Evolutionary conservation across 352 stramenopile species (phyloP), one percentile per base, ranked within the genome.

Genomic region (Pythium angustatum): DNA sequence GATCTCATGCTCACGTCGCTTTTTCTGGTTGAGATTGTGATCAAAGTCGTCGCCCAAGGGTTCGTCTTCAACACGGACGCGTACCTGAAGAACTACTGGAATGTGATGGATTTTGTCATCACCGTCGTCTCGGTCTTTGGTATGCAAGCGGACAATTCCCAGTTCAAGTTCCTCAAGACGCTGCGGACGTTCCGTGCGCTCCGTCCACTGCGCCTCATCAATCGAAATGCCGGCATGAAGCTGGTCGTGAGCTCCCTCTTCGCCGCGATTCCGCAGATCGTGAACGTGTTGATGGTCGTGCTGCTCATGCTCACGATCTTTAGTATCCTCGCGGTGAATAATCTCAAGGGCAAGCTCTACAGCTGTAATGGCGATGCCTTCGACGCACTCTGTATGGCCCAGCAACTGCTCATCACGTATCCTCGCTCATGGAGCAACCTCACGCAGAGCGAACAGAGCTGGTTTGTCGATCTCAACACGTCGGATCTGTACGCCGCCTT

Each of bases 311-410:
- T 98, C 14, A 76, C 96, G 22, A 92, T 97, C 51, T 98, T 98
- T 70, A 91, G 86, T 58, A 97, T 98, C 55, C 78, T 98, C 51
- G 86, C 87, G 9, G 89, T 98, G 0, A 94, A 88, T 47, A 97
- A 97, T 69, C 79, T 98, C 66, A 97, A 97, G 68, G 93, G 91
- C 58, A 76, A 78, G 58, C 79, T 97, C 57, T 85, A 71, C 36
- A 78, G 66, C 22, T 85, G 81, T 68, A 55, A 78, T 77, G 76
- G 79, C 56, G 66, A 68, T 50, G 53, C 85, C 54, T 89, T 85
- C 22, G 76, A 84, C 30, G 56, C 66, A 38, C 67, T 88, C 15
- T 70, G 33, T 3, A 9, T 15, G 5, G 55, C 47, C 5, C 74
- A 82, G 30, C 75, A 78, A 48, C 31, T 51, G 0, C 56, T 87